These are phyloP conservation scores for Colletotrichum coccodes DNA, from an alignment of 2,329 filamentous ascomycete species.

Conservation along the genomic window DNA sequence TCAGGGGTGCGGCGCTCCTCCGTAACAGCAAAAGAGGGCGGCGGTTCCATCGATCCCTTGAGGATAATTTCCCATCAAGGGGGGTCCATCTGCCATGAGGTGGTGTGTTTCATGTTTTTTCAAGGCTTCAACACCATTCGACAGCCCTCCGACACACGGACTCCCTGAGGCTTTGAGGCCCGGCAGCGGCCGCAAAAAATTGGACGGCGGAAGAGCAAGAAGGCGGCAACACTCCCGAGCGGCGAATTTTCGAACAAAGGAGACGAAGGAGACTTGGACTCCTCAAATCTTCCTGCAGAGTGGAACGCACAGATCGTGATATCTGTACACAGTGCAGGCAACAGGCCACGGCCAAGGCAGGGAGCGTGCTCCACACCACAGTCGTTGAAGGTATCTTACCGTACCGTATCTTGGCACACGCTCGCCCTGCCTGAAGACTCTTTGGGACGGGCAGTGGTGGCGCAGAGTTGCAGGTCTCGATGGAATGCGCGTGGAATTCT, in stretches of 20 bases:
- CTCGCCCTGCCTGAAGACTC: constrained; percentile 8
- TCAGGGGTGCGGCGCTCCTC: constrained; percentile 12
- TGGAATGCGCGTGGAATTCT: constrained; percentile 23
- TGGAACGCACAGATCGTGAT: neutral
- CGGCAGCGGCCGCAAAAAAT: constrained; percentile 22
- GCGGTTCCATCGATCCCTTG: constrained; percentile 5
- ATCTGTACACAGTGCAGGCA: neutral
- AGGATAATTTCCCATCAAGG: constrained; percentile 26
- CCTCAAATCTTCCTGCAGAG: neutral
- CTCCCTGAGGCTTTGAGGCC: neutral
- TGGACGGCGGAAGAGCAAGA: neutral
- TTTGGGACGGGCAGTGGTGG: constrained; percentile 12
- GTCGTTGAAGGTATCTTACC: constrained; percentile 16
- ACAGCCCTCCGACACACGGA: constrained; percentile 18
- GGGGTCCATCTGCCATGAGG: constrained; percentile 29
- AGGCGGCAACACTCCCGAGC: constrained; percentile 2
- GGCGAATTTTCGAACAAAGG: neutral
- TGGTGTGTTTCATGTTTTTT: constrained; percentile 32
- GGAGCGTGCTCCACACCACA: constrained; percentile 23
- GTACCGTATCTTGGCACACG: constrained; percentile 8
- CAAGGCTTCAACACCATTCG: constrained; percentile 26
- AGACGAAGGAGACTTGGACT: neutral
- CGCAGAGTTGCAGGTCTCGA: constrained; percentile 14
- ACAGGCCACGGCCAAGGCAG: neutral
- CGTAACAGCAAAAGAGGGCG: constrained; percentile 21